These are phyloP conservation scores for Lasiodiplodia hormozganensis DNA, from an alignment of 2,329 filamentous ascomycete species.

Conservation along the genomic window DNA sequence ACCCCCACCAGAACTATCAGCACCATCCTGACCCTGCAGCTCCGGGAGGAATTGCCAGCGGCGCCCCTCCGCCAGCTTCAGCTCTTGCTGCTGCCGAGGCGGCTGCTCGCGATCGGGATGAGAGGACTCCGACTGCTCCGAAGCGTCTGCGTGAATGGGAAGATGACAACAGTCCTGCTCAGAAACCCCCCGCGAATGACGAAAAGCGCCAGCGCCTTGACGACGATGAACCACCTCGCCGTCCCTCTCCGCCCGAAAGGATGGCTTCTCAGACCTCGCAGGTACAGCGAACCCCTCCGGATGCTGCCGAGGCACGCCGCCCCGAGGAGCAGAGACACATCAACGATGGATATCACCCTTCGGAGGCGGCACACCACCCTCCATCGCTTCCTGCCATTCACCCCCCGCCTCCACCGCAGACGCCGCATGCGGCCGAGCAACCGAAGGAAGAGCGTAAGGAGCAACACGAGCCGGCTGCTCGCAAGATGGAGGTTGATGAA, in stretches of 20 bases:
- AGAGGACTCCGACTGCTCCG: slow-evolving; percentile 76
- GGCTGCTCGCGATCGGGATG: slow-evolving; percentile 70
- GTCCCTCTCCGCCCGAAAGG: slow-evolving; percentile 55
- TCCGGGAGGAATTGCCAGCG: slow-evolving; percentile 69
- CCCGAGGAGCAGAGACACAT: slow-evolving; percentile 70
- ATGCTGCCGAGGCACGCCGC: slow-evolving; percentile 67
- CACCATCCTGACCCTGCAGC: slow-evolving; percentile 71
- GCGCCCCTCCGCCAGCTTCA: slow-evolving; percentile 70
- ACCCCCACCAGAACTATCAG: slow-evolving; percentile 80
- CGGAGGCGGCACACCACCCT: slow-evolving; percentile 88
- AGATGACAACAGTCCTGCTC: slow-evolving; percentile 71
- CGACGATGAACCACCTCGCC: slow-evolving; percentile 79
- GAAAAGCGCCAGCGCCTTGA: slow-evolving; percentile 87
- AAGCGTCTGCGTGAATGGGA: slow-evolving; percentile 96
- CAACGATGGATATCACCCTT: slow-evolving; percentile 86
- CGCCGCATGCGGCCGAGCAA: slow-evolving; percentile 62
- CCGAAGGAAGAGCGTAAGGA: slow-evolving; percentile 53
- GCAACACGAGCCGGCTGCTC: slow-evolving; percentile 79
- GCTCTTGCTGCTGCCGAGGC: slow-evolving; percentile 73
- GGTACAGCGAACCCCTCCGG: slow-evolving; percentile 79
- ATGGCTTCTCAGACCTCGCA: slow-evolving; percentile 58
- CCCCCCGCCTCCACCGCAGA: slow-evolving; percentile 51
- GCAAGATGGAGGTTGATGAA: slow-evolving; percentile 97
- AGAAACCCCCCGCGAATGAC: slow-evolving; percentile 83
- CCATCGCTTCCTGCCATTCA: slow-evolving; percentile 63